phyloP scores from a whole-genome alignment of 768 basidiomycete genomes.

The Strobilomyces echinocephalus region DNA sequence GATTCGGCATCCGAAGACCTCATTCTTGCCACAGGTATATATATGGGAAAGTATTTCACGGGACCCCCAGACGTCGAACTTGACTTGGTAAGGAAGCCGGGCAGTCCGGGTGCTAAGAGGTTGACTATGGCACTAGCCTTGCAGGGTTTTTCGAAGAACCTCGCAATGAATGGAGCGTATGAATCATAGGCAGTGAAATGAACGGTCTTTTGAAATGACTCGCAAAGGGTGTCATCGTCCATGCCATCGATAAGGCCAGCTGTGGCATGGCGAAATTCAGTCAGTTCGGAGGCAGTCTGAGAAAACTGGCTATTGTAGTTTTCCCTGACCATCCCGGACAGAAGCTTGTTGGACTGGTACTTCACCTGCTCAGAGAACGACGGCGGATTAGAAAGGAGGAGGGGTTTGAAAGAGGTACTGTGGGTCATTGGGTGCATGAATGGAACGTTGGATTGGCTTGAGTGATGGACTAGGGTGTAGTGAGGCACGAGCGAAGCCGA shows the following conservation, averaged over 20 bases:
- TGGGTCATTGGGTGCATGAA: no score
- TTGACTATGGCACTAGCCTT: neutral
- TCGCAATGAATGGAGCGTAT: conserved; percentile 11
- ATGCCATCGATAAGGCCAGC: neutral
- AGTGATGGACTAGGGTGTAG: no score
- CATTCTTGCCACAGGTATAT: neutral
- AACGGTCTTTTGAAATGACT: neutral
- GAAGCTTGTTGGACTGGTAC: neutral
- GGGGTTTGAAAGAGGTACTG: no score
- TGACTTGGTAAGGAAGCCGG: conserved; percentile 10
- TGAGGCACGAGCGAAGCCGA: no score
- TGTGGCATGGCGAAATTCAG: neutral
- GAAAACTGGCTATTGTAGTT: neutral
- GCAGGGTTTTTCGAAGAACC: conserved; percentile 7
- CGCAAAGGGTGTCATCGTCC: neutral
- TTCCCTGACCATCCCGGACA: neutral
- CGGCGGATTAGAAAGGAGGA: no score
- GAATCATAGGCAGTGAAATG: conserved; percentile 11
- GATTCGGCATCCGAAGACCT: neutral
- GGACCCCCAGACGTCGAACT: neutral
- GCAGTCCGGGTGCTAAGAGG: conserved; percentile 15
- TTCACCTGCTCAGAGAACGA: no score
- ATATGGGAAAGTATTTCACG: neutral
- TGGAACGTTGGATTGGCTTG: no score
- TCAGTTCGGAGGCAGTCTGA: neutral